Conservation (phyloP, 2,329 filamentous ascomycete genomes). For the Ophiocordyceps sinensis region DNA sequence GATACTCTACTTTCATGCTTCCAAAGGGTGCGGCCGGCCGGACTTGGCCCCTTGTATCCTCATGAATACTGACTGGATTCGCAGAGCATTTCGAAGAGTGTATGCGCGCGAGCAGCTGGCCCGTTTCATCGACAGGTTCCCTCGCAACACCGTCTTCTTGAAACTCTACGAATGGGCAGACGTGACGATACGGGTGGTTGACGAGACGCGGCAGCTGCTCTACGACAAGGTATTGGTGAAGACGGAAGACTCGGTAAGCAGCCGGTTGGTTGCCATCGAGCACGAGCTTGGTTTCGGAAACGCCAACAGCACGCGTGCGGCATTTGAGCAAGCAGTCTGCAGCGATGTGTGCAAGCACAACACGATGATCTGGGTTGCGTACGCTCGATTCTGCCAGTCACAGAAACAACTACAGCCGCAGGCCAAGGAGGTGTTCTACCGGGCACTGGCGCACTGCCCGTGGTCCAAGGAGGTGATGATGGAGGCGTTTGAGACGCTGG, state of each 20-base stretch:
- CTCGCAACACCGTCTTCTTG: slow-evolving; percentile 63
- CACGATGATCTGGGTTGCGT: slow-evolving; percentile 32
- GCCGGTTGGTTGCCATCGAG: slow-evolving; percentile 34
- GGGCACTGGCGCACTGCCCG: slow-evolving; percentile 31
- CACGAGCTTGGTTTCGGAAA: slow-evolving; percentile 35
- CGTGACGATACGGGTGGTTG: slow-evolving; percentile 55
- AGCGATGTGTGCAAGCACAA: slow-evolving; percentile 24
- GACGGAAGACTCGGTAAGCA: slow-evolving; percentile 25
- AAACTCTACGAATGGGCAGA: slow-evolving; percentile 61
- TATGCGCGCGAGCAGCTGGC: slow-evolving; percentile 48
- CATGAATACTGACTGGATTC: neutral
- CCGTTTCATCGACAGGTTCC: slow-evolving; percentile 49
- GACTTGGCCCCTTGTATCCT: neutral
- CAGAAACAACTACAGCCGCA: slow-evolving; percentile 22
- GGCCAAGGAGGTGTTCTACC: slow-evolving; percentile 33
- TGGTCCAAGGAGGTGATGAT: slow-evolving; percentile 35
- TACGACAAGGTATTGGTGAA: slow-evolving; percentile 31
- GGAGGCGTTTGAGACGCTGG: slow-evolving; percentile 33
- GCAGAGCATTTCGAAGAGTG: slow-evolving; percentile 50
- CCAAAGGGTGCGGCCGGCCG: slow-evolving; percentile 29
- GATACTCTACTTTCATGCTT: slow-evolving; percentile 53
- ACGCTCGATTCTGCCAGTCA: slow-evolving; percentile 30
- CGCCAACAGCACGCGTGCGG: slow-evolving; percentile 31
- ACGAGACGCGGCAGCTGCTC: slow-evolving; percentile 58
- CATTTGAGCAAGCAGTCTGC: slow-evolving; percentile 36